A percentile compares a stretch with the other conserved stretches of the same genome.
These are phyloP conservation scores for Pholiota adiposa DNA, from an alignment of 1,284 basidiomycete genomes.

Conservation along the genomic window DNA sequence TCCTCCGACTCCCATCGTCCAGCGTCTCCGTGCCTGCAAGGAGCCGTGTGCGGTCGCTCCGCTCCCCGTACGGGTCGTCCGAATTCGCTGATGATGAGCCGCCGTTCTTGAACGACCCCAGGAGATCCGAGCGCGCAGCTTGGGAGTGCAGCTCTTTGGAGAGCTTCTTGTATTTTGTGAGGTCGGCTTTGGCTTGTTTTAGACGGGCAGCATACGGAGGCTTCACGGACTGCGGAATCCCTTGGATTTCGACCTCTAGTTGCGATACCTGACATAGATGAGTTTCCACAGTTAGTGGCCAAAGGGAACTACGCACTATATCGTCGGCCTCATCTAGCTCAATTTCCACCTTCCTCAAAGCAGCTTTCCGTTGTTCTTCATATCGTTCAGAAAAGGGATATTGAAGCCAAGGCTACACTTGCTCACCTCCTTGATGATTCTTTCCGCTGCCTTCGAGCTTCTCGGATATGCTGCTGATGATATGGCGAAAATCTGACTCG, in stretches of 20 bases:
- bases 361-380: constrained; percentile 82
- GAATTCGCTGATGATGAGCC: constrained; percentile 44
- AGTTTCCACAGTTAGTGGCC: not conserved
- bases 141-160: constrained; percentile 67
- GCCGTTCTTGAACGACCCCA: constrained; percentile 35
- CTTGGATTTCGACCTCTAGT: constrained; percentile 95
- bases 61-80: constrained; percentile 75
- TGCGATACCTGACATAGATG: constrained; percentile 72
- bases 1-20: constrained; percentile 71
- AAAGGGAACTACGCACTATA: constrained; percentile 59
- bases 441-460: constrained; percentile 67
- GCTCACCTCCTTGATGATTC: constrained; percentile 59
- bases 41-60: constrained; percentile 70
- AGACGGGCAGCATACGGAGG: constrained; percentile 71
- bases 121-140: constrained; percentile 56
- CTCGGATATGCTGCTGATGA: constrained; percentile 59
- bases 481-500: constrained; percentile 71
- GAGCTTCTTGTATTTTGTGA: constrained; percentile 76
- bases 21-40: constrained; percentile 72
- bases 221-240: constrained; percentile 85
- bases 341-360: constrained; percentile 83
- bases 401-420: not conserved
- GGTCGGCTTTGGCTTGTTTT: constrained; percentile 67
- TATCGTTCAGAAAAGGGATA: not conserved
- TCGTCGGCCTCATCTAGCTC: constrained; percentile 97